phyloP scores from a whole-genome alignment of 2,329 filamentous ascomycete species.

The Remersonia thermophila region DNA sequence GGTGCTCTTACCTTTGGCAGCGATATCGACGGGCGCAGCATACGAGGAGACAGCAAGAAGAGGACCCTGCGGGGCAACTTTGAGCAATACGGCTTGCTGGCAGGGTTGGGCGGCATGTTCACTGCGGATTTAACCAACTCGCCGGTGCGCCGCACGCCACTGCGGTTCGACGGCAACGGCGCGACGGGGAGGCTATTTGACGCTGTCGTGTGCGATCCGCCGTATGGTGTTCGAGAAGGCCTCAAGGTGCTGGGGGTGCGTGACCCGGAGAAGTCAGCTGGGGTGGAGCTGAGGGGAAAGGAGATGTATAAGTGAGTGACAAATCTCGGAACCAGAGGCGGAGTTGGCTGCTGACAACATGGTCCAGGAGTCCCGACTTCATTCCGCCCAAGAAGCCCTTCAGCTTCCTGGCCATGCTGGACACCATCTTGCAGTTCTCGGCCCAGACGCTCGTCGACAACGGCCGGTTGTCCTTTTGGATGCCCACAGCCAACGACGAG shows the following conservation, averaged over 20 bases:
- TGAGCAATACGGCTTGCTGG: constrained; percentile 61
- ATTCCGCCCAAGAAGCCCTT: constrained; percentile 86
- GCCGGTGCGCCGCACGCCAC: constrained; percentile 46
- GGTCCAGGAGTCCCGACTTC: constrained; percentile 49
- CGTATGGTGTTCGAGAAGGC: constrained; percentile 89
- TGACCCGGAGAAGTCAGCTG: constrained; percentile 47
- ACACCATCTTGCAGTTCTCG: constrained; percentile 79
- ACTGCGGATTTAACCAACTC: constrained; percentile 80
- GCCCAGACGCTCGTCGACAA: constrained; percentile 61
- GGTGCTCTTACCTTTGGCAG: constrained; percentile 74
- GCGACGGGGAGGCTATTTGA: constrained; percentile 50
- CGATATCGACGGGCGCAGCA: constrained; percentile 85
- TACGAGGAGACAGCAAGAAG: constrained; percentile 54
- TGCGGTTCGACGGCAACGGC: constrained; percentile 18
- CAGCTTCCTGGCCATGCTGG: constrained; percentile 78
- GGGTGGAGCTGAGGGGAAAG: constrained; percentile 56
- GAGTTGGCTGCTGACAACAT: no score
- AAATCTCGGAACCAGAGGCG: neutral
- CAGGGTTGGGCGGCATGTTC: constrained; percentile 63
- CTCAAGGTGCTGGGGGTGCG: constrained; percentile 73
- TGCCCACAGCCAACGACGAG: constrained; percentile 79
- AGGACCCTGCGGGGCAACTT: constrained; percentile 59
- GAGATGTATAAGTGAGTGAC: constrained; percentile 51
- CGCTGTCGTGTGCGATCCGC: constrained; percentile 88
- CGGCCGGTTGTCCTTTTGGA: constrained; percentile 86